Base-by-base conservation (phyloP, 352 stramenopile species). In the Globisporangium heterothallicum region DNA sequence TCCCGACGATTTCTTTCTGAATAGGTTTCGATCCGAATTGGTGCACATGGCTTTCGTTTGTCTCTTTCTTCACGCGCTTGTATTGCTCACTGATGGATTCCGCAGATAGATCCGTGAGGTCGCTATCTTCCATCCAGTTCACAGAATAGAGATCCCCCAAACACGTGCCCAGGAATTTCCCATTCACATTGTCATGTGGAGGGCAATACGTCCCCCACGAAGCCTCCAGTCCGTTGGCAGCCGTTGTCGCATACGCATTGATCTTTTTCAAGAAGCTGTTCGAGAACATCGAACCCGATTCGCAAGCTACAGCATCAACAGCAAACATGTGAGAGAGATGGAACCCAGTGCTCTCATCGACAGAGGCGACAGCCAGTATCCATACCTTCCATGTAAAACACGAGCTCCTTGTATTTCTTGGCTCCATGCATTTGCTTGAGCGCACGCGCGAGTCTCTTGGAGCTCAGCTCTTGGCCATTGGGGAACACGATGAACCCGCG, bases 61-160 rank as follows among this genome's bases (percentile, higher is more conserved):
- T 96, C 65, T 72, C 66, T 4, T 71, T 66, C 60, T 91, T 85
- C 26, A 96, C 70, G 7, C 67, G 55, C 12, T 74, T 53, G 50
- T 78, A 95, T 66, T 97, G 88, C 26, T 74, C 61, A 24, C 64
- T 72, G n/a, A 97, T 64, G 10, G 82, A 86, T 55, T 97, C 85
- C 3, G 49, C 72, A 13, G 84, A 86, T 14, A 94, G 58, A 48
- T 91, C 78, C 4, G 78, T 88, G 26, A 74, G 64, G 51, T 97
- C 86, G 53, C 81, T 94, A 66, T 97, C 85, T 54, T 96, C 77
- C 79, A 97, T 94, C 84, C 85, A 97, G 48, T 94, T 95, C 18
- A 97, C 63, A 24, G 86, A 96, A 66, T 95, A 96, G 34, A 95
- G 53, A 56, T 97, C 86, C 14, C 86, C 88, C 1, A 96, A 66